Conservation (phyloP, 2,329 filamentous ascomycete species). For the Botrytis fragariae region DNA sequence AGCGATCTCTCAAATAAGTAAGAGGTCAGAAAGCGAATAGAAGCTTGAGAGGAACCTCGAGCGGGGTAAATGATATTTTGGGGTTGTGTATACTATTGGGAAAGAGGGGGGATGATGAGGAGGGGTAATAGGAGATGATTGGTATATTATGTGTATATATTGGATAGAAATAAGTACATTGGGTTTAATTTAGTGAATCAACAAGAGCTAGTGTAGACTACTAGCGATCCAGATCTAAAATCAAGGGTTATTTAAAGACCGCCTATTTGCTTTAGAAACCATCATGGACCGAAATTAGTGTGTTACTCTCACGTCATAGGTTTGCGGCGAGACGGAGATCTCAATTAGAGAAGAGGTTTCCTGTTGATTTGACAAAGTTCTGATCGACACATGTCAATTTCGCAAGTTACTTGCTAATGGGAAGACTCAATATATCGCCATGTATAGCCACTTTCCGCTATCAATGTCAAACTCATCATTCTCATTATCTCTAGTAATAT, state of each 20-base stretch:
- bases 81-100: neutral
- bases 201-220: neutral
- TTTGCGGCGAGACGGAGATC: neutral
- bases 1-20: neutral
- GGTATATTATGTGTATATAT: neutral
- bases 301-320: fast-evolving
- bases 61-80: neutral
- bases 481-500: neutral
- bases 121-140: neutral
- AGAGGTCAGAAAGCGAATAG: neutral
- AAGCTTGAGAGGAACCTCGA: neutral
- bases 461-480: neutral
- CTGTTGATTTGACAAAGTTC: neutral
- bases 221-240: neutral
- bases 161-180: neutral
- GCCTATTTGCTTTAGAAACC: neutral
- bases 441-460: neutral
- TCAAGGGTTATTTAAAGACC: neutral
- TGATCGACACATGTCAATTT: too few species aligned
- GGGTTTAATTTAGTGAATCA: neutral
- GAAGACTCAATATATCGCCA: too few species aligned
- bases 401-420: too few species aligned
- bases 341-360: neutral
- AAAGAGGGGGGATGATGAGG: neutral
- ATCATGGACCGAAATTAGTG: neutral